Evolutionary conservation across 805 yeast species (phyloP).

Genomic region (Teunomyces kruisii): DNA sequence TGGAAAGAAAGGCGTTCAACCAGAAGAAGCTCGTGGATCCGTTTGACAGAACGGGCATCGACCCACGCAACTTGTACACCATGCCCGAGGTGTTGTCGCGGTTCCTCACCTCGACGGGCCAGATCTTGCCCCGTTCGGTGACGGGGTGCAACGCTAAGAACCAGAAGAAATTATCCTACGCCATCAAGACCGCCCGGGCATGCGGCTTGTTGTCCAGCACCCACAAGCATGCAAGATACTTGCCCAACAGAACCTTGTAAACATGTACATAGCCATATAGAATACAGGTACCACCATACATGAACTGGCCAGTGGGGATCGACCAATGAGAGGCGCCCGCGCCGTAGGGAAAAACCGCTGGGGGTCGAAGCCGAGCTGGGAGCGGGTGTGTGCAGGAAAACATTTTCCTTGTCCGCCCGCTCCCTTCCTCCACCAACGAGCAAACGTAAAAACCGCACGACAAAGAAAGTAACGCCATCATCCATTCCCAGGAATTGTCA

Average conservation of each 20-base stretch:
- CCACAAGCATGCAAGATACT: constrained; percentile 57
- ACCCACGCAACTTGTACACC: constrained; percentile 70
- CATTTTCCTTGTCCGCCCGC: neutral
- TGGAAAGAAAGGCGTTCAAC: constrained; percentile 41
- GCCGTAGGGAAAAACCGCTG: no score
- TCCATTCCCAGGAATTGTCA: neutral
- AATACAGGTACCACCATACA: no score
- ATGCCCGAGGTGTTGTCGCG: constrained; percentile 68
- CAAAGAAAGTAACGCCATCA: neutral
- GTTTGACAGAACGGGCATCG: constrained; percentile 51
- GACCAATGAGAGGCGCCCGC: neutral
- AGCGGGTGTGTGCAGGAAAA: neutral
- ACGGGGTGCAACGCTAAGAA: constrained; percentile 66
- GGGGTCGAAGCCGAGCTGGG: no score
- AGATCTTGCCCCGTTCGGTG: constrained; percentile 68
- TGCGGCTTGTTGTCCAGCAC: constrained; percentile 76
- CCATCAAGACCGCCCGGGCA: constrained; percentile 76
- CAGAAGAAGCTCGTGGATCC: constrained; percentile 26
- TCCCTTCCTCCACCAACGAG: neutral
- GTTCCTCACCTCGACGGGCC: constrained; percentile 71
- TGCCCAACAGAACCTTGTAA: constrained; percentile 41
- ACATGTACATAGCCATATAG: constrained; percentile 20
- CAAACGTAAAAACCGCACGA: neutral
- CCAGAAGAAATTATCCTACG: constrained; percentile 71
- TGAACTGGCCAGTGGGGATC: no score